A percentile compares a stretch with the other conserved stretches of the same genome.
Evolutionary conservation across 2,329 filamentous ascomycete species (phyloP).

Genomic region (Neurospora sp.): DNA sequence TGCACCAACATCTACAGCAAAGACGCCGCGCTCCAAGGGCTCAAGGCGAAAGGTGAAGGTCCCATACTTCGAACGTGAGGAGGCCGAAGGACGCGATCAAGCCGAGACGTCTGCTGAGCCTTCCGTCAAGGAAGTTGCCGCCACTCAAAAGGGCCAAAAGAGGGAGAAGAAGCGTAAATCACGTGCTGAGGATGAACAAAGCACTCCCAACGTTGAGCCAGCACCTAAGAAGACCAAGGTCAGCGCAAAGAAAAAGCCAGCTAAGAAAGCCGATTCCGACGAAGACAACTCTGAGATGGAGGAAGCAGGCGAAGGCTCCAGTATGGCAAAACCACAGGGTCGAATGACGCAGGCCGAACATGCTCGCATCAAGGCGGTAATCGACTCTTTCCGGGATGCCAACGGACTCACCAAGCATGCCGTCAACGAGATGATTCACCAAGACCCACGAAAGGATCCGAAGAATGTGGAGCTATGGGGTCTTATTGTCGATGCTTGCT

Average conservation of each 20-base stretch:
- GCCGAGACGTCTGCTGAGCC: slow-evolving; percentile 6
- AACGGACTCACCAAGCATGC: slow-evolving; percentile 13
- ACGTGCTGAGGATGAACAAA: background rate
- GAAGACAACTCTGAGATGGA: background rate
- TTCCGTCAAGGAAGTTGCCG: slow-evolving; percentile 4
- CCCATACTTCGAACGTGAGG: slow-evolving; percentile 5
- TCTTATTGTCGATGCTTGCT: slow-evolving; percentile 35
- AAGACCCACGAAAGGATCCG: slow-evolving; percentile 15
- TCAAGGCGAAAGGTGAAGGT: slow-evolving; percentile 9
- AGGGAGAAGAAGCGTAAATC: background rate
- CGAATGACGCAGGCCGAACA: slow-evolving; percentile 4
- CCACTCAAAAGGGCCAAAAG: background rate
- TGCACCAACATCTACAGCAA: background rate
- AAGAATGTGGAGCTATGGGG: slow-evolving; percentile 38
- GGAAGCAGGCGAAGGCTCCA: background rate
- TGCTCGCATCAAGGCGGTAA: slow-evolving; percentile 7
- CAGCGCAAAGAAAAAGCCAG: background rate
- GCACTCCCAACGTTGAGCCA: background rate
- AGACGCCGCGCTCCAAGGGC: background rate
- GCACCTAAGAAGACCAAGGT: background rate
- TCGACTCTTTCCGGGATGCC: slow-evolving; percentile 10
- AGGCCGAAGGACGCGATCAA: slow-evolving; percentile 2
- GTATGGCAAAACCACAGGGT: background rate
- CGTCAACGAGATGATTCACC: slow-evolving; percentile 13
- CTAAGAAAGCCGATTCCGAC: background rate